Conservation (phyloP, 495 filamentous ascomycete species). For the Podospora comata region DNA sequence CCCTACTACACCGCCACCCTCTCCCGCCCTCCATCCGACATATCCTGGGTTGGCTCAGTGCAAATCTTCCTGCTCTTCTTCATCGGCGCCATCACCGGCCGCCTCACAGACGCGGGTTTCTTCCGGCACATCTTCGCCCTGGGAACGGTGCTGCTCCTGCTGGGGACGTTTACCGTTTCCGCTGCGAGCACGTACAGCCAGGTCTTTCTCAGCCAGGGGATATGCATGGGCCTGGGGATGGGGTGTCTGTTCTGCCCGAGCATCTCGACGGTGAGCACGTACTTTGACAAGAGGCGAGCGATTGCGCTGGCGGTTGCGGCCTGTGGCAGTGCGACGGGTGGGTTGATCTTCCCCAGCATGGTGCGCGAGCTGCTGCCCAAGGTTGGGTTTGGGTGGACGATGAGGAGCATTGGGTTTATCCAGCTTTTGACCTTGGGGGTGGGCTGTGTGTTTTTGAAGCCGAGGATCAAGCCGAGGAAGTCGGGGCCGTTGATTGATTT, state of each 20-base stretch:
- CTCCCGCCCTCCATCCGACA: constrained; percentile 22
- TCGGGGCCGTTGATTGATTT: constrained; percentile 35
- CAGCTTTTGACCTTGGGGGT: constrained; percentile 48
- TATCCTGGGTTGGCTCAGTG: constrained; percentile 35
- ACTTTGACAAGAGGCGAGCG: constrained; percentile 61
- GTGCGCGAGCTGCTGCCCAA: constrained; percentile 52
- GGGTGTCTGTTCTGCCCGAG: constrained; percentile 61
- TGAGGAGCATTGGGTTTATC: constrained; percentile 61
- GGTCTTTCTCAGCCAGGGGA: constrained; percentile 58
- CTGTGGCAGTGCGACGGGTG: constrained; percentile 63
- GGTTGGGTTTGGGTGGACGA: constrained; percentile 65
- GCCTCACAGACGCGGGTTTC: constrained; percentile 23
- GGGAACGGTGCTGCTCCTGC: constrained; percentile 37
- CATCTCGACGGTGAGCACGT: constrained; percentile 62
- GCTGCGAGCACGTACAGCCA: constrained; percentile 60
- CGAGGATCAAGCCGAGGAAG: constrained; percentile 35
- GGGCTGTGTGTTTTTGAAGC: constrained; percentile 54
- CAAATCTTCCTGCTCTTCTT: constrained; percentile 28
- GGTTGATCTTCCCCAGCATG: constrained; percentile 63
- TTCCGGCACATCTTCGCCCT: constrained; percentile 13
- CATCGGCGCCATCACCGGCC: constrained; percentile 29
- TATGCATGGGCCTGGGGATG: constrained; percentile 55
- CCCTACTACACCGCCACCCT: constrained; percentile 28
- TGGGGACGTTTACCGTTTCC: constrained; percentile 67
- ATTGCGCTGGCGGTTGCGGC: constrained; percentile 66